phyloP scores from a whole-genome alignment of 306 rosid species.

The Casuarina cunninghamiana region DNA sequence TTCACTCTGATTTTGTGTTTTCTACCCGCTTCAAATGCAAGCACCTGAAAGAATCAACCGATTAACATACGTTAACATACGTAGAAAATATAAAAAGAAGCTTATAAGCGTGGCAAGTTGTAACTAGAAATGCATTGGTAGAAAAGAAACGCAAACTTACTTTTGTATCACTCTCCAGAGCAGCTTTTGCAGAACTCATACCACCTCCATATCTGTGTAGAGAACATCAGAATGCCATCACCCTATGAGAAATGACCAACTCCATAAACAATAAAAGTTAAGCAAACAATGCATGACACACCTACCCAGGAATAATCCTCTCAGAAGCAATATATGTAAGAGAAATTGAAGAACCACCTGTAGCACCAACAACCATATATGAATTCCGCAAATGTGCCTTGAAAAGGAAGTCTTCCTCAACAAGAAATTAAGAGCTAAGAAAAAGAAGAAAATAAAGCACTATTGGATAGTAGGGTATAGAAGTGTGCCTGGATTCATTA shows the following conservation, averaged over 20 bases:
- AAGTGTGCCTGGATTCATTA: slow-evolving; percentile 74
- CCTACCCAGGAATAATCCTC: slow-evolving; percentile 92
- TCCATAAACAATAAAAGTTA: slow-evolving; percentile 9
- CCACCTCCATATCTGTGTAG: slow-evolving; percentile 90
- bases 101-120: background rate
- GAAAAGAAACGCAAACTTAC: slow-evolving; percentile 40
- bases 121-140: background rate
- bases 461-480: background rate
- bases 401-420: slow-evolving; percentile 2
- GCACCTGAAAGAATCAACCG: slow-evolving; percentile 55
- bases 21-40: slow-evolving; percentile 98
- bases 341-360: slow-evolving; percentile 94
- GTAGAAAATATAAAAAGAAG: background rate
- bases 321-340: slow-evolving; percentile 96
- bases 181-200: slow-evolving; percentile 99
- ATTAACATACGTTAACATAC: background rate
- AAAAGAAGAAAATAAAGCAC: slow-evolving; percentile 20
- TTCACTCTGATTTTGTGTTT: slow-evolving; percentile 81
- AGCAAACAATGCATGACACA: slow-evolving; percentile 22
- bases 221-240: slow-evolving; percentile 14
- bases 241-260: slow-evolving; percentile 1
- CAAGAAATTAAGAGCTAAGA: background rate
- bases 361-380: slow-evolving; percentile 19
- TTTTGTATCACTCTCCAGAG: slow-evolving; percentile 90
- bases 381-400: background rate